A percentile compares a stretch with the other conserved stretches of the same genome.
These are phyloP conservation scores for Lasiodiplodia gonubiensis DNA, from an alignment of 2,329 filamentous ascomycete genomes.

Conservation along the genomic window DNA sequence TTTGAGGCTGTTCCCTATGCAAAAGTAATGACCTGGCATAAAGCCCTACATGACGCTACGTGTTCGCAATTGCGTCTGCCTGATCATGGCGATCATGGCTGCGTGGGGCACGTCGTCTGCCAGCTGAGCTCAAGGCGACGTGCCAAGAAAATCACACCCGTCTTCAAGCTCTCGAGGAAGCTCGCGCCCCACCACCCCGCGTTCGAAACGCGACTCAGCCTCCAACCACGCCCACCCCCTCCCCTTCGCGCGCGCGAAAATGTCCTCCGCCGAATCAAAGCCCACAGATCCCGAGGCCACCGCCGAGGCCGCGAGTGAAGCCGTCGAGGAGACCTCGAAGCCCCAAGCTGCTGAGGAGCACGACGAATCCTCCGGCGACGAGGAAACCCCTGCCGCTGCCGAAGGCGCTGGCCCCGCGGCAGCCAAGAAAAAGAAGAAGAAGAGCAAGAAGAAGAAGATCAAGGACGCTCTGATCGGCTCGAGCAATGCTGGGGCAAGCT, in stretches of 20 bases:
- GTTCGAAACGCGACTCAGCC: slow-evolving; percentile 11
- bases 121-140: neutral
- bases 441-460: slow-evolving; percentile 68
- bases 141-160: slow-evolving; percentile 10
- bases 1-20: neutral
- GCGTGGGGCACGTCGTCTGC: neutral
- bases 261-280: slow-evolving; percentile 60
- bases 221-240: neutral
- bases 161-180: neutral
- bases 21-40: neutral
- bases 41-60: neutral
- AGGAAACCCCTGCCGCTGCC: slow-evolving; percentile 42
- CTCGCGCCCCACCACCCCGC: slow-evolving; percentile 28
- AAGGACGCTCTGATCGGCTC: slow-evolving; percentile 51
- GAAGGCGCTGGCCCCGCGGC: slow-evolving; percentile 25
- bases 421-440: slow-evolving; percentile 66
- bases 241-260: slow-evolving; percentile 11
- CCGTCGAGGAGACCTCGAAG: slow-evolving; percentile 30
- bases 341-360: slow-evolving; percentile 43
- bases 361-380: slow-evolving; percentile 40
- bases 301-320: slow-evolving; percentile 50
- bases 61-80: neutral
- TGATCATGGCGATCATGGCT: neutral
- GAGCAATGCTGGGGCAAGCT: slow-evolving; percentile 36
- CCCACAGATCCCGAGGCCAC: slow-evolving; percentile 60